Evolutionary conservation across 2,329 filamentous ascomycete species (phyloP), one percentile per base, ranked within the genome.

Genomic region (Emmonsiellopsis sp.): DNA sequence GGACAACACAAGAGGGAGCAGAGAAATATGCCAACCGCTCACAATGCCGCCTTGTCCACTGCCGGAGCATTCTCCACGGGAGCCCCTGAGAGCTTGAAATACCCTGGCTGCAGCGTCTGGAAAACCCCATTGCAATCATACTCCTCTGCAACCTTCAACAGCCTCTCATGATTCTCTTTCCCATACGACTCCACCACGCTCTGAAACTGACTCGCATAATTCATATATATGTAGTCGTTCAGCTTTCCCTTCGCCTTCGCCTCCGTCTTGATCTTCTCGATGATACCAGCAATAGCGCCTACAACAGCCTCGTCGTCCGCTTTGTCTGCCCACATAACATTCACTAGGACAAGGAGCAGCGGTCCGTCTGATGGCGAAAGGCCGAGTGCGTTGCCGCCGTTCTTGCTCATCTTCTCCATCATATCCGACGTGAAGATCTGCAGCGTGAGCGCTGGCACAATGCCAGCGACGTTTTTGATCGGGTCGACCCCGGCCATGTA

Each of bases 181-280:
- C 74, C 73, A 55, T 76, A 78, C 34, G 69, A 68, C 4, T 61
- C 54, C 40, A 77, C 59, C 1, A 71, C 67, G 55, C 71, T 66
- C 58, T 78, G 72, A 53, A 63, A 71, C 60, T 66, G 63, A 51
- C 65, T 66, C 6, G 74, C 74, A 54, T 77, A 76, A 58, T 77
- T 77, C 68, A 76, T 71, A 57, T 76, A 77, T 27, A 74, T 57
- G 53, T 65, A 77, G 34, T 63, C 53, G 10, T 63, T 58, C 39
- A 58, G 56, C 9, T 71, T 32, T 0, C 63, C 63, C 34, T 58
- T 55, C 52, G 53, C 53, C 57, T 68, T 60, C 54, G 65, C 62
- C 59, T 64, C 55, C 53, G 63, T 55, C 48, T 59, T 53, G 53
- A 69, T 58, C 39, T 61, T 51, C 14, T 60, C 52, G 40, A 64